Conservation (phyloP, 2,329 filamentous ascomycete genomes). For the Acephala macrosclerotiorum region DNA sequence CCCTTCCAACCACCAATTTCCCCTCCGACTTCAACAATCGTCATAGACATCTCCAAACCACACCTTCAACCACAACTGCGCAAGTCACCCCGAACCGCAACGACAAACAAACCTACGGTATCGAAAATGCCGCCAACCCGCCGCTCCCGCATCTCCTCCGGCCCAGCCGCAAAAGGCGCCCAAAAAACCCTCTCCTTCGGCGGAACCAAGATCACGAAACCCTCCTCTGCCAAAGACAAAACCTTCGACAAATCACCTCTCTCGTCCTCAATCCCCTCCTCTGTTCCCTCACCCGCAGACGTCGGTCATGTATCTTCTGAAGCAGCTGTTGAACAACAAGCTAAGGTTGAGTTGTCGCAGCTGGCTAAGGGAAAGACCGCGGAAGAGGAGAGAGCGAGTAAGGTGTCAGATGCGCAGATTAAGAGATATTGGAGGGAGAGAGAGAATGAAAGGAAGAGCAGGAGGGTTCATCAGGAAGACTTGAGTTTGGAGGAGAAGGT, state of each 20-base stretch:
- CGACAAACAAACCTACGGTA: not conserved
- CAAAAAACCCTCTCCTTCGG: slow-evolving; percentile 71
- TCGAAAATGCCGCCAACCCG: slow-evolving; percentile 50
- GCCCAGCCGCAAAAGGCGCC: slow-evolving; percentile 49
- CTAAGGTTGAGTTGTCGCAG: slow-evolving; percentile 18
- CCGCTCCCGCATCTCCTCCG: slow-evolving; percentile 46
- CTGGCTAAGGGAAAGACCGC: slow-evolving; percentile 53
- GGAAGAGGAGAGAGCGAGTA: slow-evolving; percentile 64
- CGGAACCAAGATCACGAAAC: slow-evolving; percentile 65
- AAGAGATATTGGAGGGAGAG: slow-evolving; percentile 79
- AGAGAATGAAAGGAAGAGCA: slow-evolving; percentile 72
- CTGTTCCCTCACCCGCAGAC: slow-evolving; percentile 18
- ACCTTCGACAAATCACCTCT: not conserved
- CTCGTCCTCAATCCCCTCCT: no score
- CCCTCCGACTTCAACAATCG: slow-evolving; percentile 5
- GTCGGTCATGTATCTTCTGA: slow-evolving; percentile 30
- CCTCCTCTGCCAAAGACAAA: slow-evolving; percentile 33
- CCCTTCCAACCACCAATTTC: slow-evolving; percentile 11
- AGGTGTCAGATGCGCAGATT: slow-evolving; percentile 73
- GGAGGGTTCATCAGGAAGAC: slow-evolving; percentile 79
- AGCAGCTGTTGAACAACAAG: slow-evolving; percentile 34
- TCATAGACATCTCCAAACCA: slow-evolving; percentile 7
- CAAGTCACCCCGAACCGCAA: not conserved
- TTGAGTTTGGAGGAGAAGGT: slow-evolving; percentile 83
- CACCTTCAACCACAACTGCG: not conserved